Evolutionary conservation across 768 basidiomycete species (phyloP).

Genomic region (Lactifluus pinguis): DNA sequence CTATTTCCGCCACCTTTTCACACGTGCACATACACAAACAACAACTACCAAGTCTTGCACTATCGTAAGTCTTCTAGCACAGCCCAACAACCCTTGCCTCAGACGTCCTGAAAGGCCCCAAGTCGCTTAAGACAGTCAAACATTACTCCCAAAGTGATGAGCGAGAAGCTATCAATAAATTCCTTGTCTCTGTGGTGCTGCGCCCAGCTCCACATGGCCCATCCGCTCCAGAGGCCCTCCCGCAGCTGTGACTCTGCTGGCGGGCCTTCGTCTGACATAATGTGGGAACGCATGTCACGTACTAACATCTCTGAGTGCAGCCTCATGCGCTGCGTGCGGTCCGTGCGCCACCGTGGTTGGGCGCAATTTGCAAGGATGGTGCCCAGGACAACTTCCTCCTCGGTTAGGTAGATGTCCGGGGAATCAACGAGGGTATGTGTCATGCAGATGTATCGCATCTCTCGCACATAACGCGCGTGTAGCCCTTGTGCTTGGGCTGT

Average conservation of each 20-base stretch:
- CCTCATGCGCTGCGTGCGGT: conserved; percentile 54
- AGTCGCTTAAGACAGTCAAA: conserved; percentile 3
- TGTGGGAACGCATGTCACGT: conserved; percentile 36
- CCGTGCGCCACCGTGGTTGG: conserved; percentile 49
- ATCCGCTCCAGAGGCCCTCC: conserved; percentile 42
- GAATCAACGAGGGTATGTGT: conserved; percentile 56
- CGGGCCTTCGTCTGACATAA: conserved; percentile 8
- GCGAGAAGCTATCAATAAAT: conserved; percentile 50
- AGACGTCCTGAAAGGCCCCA: background rate
- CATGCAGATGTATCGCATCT: conserved; percentile 59
- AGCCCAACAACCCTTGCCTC: background rate
- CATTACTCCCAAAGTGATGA: conserved; percentile 44
- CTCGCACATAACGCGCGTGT: conserved; percentile 49
- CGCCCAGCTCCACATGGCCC: conserved; percentile 58
- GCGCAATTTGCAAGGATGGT: conserved; percentile 64
- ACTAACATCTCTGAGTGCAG: conserved; percentile 49
- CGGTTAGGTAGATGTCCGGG: conserved; percentile 45
- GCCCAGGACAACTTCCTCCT: conserved; percentile 71
- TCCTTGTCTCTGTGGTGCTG: conserved; percentile 27
- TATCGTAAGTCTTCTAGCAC: background rate
- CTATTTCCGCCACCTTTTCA: background rate
- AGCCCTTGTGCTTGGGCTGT: conserved; percentile 19
- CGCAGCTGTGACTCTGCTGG: conserved; percentile 18
- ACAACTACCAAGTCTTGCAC: background rate
- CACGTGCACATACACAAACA: background rate